A percentile compares a stretch with the other conserved stretches of the same genome.
Conservation (phyloP, 768 basidiomycete species). For the Multifurca ochricompacta region DNA sequence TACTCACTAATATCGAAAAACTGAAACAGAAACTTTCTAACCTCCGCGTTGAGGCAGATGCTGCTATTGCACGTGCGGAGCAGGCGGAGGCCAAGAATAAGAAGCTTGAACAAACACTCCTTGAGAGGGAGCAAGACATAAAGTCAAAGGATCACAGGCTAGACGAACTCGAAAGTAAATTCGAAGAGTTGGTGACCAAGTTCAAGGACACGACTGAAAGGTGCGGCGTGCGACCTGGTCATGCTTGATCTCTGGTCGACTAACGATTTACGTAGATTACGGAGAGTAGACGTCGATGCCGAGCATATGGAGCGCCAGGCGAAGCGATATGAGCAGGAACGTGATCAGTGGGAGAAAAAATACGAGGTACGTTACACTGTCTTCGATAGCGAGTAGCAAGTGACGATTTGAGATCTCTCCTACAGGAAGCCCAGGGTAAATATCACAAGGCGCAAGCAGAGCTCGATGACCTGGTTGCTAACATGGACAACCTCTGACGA, state of each 20-base stretch:
- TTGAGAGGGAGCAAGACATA: conserved; percentile 14
- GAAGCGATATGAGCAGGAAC: conserved; percentile 11
- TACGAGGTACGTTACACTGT: conserved; percentile 5
- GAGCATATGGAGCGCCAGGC: conserved; percentile 12
- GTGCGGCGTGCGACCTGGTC: neutral
- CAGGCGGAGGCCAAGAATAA: conserved; percentile 3
- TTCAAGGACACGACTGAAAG: neutral
- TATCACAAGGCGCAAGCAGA: conserved; percentile 13
- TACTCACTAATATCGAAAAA: neutral
- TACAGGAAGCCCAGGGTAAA: conserved; percentile 10
- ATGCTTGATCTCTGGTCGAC: neutral
- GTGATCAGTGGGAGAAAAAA: conserved; percentile 11
- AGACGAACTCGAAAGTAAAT: neutral
- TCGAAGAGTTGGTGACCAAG: neutral
- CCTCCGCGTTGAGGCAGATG: conserved; percentile 12
- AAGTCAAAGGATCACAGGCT: conserved; percentile 15
- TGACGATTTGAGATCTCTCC: neutral
- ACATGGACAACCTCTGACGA: conserved; percentile 16
- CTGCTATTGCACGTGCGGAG: conserved; percentile 3
- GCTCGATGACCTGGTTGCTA: conserved; percentile 11
- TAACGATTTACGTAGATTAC: conserved; percentile 4
- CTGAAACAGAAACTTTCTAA: conserved; percentile 7
- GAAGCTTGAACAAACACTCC: conserved; percentile 11
- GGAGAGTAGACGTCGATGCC: conserved; percentile 5
- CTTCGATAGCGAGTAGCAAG: neutral